Evolutionary conservation across 2,329 filamentous ascomycete species (phyloP).

Genomic region (Colletotrichum paranaense): DNA sequence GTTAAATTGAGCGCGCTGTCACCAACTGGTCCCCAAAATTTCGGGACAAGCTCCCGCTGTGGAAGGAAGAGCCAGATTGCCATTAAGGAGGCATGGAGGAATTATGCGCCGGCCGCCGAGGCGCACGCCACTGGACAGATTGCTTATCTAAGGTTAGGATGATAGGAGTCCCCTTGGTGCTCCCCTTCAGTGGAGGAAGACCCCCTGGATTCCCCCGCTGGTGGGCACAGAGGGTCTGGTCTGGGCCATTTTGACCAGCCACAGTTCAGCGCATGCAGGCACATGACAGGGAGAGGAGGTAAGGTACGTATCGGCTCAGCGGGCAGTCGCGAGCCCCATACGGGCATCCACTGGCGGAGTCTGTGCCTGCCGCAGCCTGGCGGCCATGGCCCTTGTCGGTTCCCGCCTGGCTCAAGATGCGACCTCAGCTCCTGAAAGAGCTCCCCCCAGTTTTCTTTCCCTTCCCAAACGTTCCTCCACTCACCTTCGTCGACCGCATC

Average conservation of each 20-base stretch:
- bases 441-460: constrained; percentile 37
- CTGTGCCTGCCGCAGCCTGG: constrained; percentile 32
- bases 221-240: neutral
- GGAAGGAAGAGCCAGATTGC: constrained; percentile 37
- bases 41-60: constrained; percentile 31
- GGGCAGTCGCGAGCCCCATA: constrained; percentile 15
- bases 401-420: constrained; percentile 30
- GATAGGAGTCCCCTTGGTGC: neutral
- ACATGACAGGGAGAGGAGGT: neutral
- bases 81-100: constrained; percentile 35
- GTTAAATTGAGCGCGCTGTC: constrained; percentile 35
- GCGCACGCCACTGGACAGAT: constrained; percentile 1
- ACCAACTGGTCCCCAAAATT: constrained; percentile 30
- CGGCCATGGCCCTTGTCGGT: constrained; percentile 22
- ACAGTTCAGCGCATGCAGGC: neutral
- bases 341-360: constrained; percentile 20
- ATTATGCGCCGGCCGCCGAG: constrained; percentile 32
- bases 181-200: constrained; percentile 8
- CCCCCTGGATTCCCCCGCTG: constrained; percentile 22
- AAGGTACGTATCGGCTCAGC: constrained; percentile 8
- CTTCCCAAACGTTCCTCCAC: constrained; percentile 24
- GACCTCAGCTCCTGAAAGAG: constrained; percentile 34
- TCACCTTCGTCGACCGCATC: constrained; percentile 5
- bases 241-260: constrained; percentile 13
- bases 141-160: constrained; percentile 24